A percentile compares a stretch with the other conserved stretches of the same genome.
Conservation (phyloP, 257 asterid species). For the Solanum pinnatisectum region DNA sequence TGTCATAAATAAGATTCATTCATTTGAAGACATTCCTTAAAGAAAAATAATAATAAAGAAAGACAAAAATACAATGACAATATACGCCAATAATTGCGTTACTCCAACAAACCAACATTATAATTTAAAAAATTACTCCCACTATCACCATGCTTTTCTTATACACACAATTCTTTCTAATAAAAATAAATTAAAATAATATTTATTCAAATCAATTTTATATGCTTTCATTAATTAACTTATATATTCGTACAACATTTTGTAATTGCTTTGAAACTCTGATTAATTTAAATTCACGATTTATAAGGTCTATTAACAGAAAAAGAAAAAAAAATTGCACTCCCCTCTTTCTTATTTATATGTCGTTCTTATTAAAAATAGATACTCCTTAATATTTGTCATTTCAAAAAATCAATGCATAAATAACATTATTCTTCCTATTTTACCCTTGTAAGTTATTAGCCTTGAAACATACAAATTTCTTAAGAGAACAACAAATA, state of each 20-base stretch:
- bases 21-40: neutral
- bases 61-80: slow-evolving; percentile 12
- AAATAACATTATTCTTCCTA: too few relatives aligned
- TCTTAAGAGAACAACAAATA: too few relatives aligned
- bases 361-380: too few relatives aligned
- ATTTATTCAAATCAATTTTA: neutral
- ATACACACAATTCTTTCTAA: neutral
- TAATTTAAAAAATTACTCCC: neutral
- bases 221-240: neutral
- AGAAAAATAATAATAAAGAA: neutral
- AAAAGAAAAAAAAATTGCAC: too few relatives aligned
- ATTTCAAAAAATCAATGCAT: too few relatives aligned
- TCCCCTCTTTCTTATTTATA: too few relatives aligned
- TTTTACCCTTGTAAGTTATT: too few relatives aligned
- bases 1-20: neutral
- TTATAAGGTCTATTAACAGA: neutral
- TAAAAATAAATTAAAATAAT: neutral
- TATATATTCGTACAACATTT: neutral
- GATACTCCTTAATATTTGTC: neutral
- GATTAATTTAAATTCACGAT: neutral
- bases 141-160: neutral
- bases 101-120: slow-evolving; percentile 8
- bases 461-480: too few relatives aligned
- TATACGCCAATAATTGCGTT: slow-evolving; percentile 35
- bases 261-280: neutral